Base-by-base conservation (phyloP, 306 rosid genomes). In the Dryas alaskensis region DNA sequence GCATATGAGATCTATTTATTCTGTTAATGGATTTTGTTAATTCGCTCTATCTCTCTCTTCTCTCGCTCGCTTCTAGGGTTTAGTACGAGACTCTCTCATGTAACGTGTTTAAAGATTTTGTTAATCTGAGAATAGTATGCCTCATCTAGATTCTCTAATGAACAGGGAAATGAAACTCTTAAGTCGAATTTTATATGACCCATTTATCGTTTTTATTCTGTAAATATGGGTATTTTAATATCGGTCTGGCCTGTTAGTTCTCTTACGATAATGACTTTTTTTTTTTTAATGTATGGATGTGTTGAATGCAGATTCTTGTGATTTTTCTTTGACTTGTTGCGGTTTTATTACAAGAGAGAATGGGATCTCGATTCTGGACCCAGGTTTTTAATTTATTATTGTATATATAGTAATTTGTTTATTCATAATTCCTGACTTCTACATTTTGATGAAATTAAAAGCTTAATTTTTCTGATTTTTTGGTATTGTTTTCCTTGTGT, bases 291-390 rank as follows among this genome's bases (percentile, higher is more conserved):
- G 0, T 22, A 0, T 55, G 39, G 19, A 0, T 19, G 40, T 69
- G 48, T 5, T 69, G 50, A 40, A n/a, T 46, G 67, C 58, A 72
- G 75, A 57, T 71, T 42, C 39, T 57, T 44, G 66, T 45, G 37
- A 59, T 4, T 46, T 31, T 45, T 58, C 6, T 59, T 48, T 59
- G 74, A 59, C 67, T 40, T 40, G 12, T 62, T 62, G 47, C 67
- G 13, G 49, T 7, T 1, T 40, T 40, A 47, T 62, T 39, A 17
- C 11, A 40, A 25, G 65, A 53, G 53, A 65, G 10, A 44, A 85
- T 85, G 88, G 74, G 77, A 48, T 84, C 88, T 4, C 86, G 86
- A 42, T 85, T 85, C 78, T 88, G 92, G 87, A 78, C 82, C 2
- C 92, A 87, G 91, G 91, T 82, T 69, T n/a, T 31, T 48, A 16